Conservation (phyloP, 2,329 filamentous ascomycete species). For the Aspergillus awamori region DNA sequence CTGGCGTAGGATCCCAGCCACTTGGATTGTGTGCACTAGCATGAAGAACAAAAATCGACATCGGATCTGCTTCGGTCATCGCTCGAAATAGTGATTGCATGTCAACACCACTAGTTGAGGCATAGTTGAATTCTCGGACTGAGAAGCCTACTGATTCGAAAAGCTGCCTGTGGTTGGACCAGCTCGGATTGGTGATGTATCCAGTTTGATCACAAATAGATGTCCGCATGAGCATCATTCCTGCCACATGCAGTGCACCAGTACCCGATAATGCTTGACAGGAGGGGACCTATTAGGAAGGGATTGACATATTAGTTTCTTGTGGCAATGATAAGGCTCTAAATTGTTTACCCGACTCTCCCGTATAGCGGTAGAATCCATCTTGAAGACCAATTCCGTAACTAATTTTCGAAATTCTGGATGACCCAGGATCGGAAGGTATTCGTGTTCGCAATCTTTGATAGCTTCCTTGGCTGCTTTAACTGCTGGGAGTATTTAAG, state of each 20-base stretch:
- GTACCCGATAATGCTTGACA: background rate
- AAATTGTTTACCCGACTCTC: too few species aligned
- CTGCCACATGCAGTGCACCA: background rate
- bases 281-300: background rate
- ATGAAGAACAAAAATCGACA: slow-evolving; percentile 55
- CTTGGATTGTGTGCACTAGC: slow-evolving; percentile 93
- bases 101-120: background rate
- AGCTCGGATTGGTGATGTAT: slow-evolving; percentile 7
- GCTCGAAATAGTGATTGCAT: too few species aligned
- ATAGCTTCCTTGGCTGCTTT: background rate
- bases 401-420: background rate
- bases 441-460: background rate
- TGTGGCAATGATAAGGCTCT: too few species aligned
- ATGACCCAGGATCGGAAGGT: background rate
- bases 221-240: background rate
- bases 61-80: slow-evolving; percentile 27
- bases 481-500: slow-evolving; percentile 1
- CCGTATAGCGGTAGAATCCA: too few species aligned
- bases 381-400: background rate
- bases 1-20: slow-evolving; percentile 80
- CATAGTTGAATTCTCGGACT: background rate
- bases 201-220: background rate
- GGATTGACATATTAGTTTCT: too few species aligned
- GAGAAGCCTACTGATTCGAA: background rate
- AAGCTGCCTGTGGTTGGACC: slow-evolving; percentile 8